Evolutionary conservation across 176 grass and related monocot species (phyloP), one percentile per base, ranked within the genome.

Genomic region (Musa itinerans): DNA sequence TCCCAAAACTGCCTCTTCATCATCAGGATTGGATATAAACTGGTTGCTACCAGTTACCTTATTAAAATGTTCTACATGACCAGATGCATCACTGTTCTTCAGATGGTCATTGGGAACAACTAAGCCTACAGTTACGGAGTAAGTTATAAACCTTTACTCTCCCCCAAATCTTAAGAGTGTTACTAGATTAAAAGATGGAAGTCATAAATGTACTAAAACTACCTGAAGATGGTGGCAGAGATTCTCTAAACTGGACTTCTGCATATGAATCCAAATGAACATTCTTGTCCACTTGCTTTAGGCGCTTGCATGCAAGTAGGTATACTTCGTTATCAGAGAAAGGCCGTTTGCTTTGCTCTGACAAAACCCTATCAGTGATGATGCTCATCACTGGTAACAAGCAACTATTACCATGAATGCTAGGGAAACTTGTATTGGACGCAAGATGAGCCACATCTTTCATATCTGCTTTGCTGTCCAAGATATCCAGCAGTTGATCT

Each of bases 291-390:
- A 70, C 76, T 84, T 87, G 89, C 78, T 82, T 96, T 21, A 59
- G 74, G 54, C 87, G 92, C 68, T 96, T 96, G 81, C 82, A 79
- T 69, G 73, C 76, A 76, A 74, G 65, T 75, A 87, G 82, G 63
- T 71, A 87, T 79, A 81, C 64, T 17, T 82, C 75, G 81, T 92
- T 76, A 81, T 76, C 72, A 81, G 20, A 49, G 49, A 75, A 15
- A 67, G 80, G 27, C 49, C 87, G 80, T 76, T 96, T 96, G 64
- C 79, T 67, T 70, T 87, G 76, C 68, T 82, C 89, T 65, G 14
- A 52, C n/a, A 56, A 53, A 48, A 53, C 52, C 19, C 1, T 29
- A 63, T 76, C 79, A 85, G 54, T 78, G 34, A 19, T 70, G 27
- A 61, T 67, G 13, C 29, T 52, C 34, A 43, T 43, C 4, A 5